Conservation (phyloP, 495 filamentous ascomycete species). For the Penicillium turbatum region DNA sequence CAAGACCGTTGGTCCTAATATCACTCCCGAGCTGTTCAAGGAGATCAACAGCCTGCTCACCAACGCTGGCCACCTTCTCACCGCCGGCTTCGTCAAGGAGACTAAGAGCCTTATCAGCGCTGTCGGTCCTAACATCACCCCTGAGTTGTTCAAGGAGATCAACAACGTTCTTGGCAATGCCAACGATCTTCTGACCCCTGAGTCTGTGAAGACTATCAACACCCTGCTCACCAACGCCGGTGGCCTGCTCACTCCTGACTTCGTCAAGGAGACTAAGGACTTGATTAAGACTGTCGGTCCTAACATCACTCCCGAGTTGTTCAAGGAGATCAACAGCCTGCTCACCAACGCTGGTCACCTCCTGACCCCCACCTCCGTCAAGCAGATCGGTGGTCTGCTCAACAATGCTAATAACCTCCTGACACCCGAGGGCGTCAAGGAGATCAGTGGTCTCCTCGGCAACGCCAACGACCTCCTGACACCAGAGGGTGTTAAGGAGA, state of each 20-base stretch:
- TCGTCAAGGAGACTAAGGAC: constrained; percentile 38
- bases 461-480: constrained; percentile 37
- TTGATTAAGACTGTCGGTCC: constrained; percentile 29
- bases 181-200: constrained; percentile 16
- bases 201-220: constrained; percentile 22
- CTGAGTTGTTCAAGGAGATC: constrained; percentile 7
- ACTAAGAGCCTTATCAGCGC: constrained; percentile 17
- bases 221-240: constrained; percentile 39
- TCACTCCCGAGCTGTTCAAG: constrained; percentile 19
- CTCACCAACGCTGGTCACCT: constrained; percentile 41
- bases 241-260: constrained; percentile 32
- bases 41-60: constrained; percentile 30
- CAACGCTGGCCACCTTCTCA: constrained; percentile 39
- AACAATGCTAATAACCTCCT: constrained; percentile 34
- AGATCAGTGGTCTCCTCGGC: constrained; percentile 33
- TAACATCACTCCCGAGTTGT: constrained; percentile 22
- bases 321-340: constrained; percentile 34
- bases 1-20: constrained; percentile 29
- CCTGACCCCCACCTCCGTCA: constrained; percentile 27
- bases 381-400: constrained; percentile 26
- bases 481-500: constrained; percentile 27
- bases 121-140: constrained; percentile 13
- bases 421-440: constrained; percentile 27
- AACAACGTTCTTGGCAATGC: constrained; percentile 13
- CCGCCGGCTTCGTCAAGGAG: constrained; percentile 34